Evolutionary conservation across 106 monocot species (phyloP).

Genomic region (Platanthera zijinensis): DNA sequence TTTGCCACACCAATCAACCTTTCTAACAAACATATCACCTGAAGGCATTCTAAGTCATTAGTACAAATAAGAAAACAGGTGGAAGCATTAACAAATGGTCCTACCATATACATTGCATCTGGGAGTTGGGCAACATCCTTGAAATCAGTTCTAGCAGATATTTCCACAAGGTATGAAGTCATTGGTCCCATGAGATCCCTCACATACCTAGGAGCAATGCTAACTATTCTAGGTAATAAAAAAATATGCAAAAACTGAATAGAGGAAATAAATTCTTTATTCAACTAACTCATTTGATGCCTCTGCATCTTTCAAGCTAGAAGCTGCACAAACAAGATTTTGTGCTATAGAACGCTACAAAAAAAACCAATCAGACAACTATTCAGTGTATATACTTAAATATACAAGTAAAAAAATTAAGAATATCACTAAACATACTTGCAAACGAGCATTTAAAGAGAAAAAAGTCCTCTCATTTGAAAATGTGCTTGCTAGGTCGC

Average conservation of each 20-base stretch:
- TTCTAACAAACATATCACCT: slow-evolving; percentile 90
- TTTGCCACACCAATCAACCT: slow-evolving; percentile 87
- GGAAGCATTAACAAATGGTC: background rate
- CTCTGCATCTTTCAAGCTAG: slow-evolving; percentile 57
- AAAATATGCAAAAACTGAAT: background rate
- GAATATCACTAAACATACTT: slow-evolving; percentile 36
- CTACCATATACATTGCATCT: slow-evolving; percentile 70
- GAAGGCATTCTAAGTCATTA: slow-evolving; percentile 10
- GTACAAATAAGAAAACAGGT: background rate
- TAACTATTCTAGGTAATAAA: background rate
- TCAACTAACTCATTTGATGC: slow-evolving; percentile 59
- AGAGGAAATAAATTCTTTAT: slow-evolving; percentile 8
- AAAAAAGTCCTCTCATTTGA: slow-evolving; percentile 69
- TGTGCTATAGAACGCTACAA: slow-evolving; percentile 84
- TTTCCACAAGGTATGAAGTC: slow-evolving; percentile 57
- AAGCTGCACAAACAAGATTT: slow-evolving; percentile 74
- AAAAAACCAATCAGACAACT: slow-evolving; percentile 5
- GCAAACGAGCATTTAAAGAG: slow-evolving; percentile 53
- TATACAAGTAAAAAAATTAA: background rate
- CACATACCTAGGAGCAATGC: slow-evolving; percentile 52
- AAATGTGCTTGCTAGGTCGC: slow-evolving; percentile 76
- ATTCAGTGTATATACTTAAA: slow-evolving; percentile 5
- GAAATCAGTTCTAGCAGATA: slow-evolving; percentile 54
- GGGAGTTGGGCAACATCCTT: slow-evolving; percentile 65
- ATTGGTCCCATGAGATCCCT: slow-evolving; percentile 76